phyloP scores from a whole-genome alignment of 2,329 filamentous ascomycete species.

The Venturia asperata region DNA sequence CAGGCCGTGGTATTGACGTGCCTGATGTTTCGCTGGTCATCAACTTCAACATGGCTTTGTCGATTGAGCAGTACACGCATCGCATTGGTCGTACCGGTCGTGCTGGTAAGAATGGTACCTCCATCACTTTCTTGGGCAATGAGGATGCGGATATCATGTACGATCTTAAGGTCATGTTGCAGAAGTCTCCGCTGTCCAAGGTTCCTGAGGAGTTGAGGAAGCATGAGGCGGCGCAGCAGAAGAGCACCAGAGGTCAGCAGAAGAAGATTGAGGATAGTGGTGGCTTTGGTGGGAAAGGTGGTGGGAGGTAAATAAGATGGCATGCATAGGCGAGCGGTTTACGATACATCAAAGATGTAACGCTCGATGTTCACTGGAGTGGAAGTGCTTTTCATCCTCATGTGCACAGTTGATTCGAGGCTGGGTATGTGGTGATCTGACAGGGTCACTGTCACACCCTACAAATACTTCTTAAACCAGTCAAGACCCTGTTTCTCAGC shows the following conservation, averaged over 20 bases:
- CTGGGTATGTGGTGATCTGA: background rate
- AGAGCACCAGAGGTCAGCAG: constrained; percentile 12
- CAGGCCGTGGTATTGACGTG: constrained; percentile 95
- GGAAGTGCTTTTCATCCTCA: background rate
- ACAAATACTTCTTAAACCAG: constrained; percentile 35
- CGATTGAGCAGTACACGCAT: constrained; percentile 93
- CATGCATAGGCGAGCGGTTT: background rate
- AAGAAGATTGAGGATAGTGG: constrained; percentile 19
- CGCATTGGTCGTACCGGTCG: constrained; percentile 93
- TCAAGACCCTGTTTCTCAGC: constrained; percentile 36
- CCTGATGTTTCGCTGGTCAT: constrained; percentile 87
- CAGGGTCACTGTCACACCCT: background rate
- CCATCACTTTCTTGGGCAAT: constrained; percentile 88
- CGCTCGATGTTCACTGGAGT: background rate
- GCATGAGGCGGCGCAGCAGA: constrained; percentile 74
- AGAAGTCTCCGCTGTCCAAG: constrained; percentile 78
- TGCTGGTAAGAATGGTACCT: constrained; percentile 92
- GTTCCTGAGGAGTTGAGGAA: constrained; percentile 86
- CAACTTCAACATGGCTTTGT: constrained; percentile 97
- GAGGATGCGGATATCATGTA: constrained; percentile 86
- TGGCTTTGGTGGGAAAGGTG: constrained; percentile 21
- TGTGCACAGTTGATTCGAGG: background rate
- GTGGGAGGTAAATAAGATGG: background rate
- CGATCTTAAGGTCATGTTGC: constrained; percentile 91
- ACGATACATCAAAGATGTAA: background rate